These are phyloP conservation scores for Eimeria sp. DNA, from an alignment of 169 alveolate species.

Conservation along the genomic window DNA sequence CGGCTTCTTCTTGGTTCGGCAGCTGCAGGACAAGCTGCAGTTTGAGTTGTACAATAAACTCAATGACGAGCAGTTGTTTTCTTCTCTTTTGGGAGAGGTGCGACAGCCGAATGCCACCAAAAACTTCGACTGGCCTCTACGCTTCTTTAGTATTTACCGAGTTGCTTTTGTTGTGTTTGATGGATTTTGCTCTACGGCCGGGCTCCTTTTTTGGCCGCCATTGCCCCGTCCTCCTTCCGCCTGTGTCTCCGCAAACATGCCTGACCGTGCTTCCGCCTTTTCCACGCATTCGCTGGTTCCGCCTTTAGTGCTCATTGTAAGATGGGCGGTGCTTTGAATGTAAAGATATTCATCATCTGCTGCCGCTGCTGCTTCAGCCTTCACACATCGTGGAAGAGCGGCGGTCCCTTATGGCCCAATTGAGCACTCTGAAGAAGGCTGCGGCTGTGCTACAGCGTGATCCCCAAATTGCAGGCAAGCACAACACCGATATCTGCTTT, in stretches of 20 bases:
- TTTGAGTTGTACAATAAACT: constrained; percentile 91
- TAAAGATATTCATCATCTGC: background rate
- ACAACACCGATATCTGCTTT: background rate
- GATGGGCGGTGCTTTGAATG: background rate
- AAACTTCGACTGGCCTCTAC: background rate
- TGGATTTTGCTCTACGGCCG: background rate
- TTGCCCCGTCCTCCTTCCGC: background rate
- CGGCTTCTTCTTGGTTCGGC: constrained; percentile 95
- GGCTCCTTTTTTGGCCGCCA: background rate
- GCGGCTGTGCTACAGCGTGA: constrained; percentile 81
- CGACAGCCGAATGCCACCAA: background rate
- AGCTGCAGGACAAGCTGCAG: constrained; percentile 92
- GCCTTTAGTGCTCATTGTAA: background rate
- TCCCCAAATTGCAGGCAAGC: constrained; percentile 68
- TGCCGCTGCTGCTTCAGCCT: constrained; percentile 77
- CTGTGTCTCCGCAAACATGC: background rate
- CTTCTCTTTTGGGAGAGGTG: constrained; percentile 86
- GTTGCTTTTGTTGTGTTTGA: background rate
- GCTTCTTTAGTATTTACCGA: no score
- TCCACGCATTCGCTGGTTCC: background rate
- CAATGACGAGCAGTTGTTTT: constrained; percentile 88
- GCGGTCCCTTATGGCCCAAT: constrained; percentile 63
- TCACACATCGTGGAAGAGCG: constrained; percentile 83
- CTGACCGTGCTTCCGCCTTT: background rate
- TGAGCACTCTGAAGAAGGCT: constrained; percentile 80